Evolutionary conservation across 1,284 basidiomycete species (phyloP).

Genomic region (Tetrapyrgos nigripes): DNA sequence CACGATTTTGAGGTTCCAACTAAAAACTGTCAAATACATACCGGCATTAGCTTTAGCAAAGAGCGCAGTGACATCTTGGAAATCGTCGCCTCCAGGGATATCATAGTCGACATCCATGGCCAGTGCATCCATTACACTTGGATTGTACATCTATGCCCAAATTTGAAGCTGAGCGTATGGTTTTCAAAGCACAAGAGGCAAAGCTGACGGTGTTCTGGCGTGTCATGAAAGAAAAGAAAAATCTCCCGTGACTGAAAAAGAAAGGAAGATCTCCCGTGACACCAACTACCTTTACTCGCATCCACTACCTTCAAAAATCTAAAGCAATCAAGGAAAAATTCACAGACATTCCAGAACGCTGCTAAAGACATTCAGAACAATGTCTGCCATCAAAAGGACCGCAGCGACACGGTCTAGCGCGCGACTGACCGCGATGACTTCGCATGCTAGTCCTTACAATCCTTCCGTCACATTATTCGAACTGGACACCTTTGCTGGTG

Average conservation of each 20-base stretch:
- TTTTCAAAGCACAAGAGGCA: background rate
- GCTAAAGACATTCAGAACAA: background rate
- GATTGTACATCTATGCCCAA: background rate
- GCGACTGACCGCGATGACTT: slow-evolving; percentile 32
- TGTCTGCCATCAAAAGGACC: background rate
- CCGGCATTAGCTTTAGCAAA: slow-evolving; percentile 65
- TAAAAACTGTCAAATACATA: slow-evolving; percentile 33
- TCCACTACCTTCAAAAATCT: background rate
- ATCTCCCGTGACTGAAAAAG: background rate
- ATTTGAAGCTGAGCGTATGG: background rate
- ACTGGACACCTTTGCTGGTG: slow-evolving; percentile 14
- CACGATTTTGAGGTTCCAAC: slow-evolving; percentile 13
- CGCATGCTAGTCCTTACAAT: slow-evolving; percentile 49
- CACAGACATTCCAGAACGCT: background rate
- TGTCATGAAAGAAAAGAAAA: background rate
- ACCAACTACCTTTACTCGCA: background rate
- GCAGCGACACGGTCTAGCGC: background rate
- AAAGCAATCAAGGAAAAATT: background rate
- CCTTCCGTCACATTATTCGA: slow-evolving; percentile 53
- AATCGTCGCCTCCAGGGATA: slow-evolving; percentile 61
- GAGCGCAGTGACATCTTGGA: slow-evolving; percentile 63
- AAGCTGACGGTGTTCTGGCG: background rate
- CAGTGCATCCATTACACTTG: background rate
- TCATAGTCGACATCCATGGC: slow-evolving; percentile 33
- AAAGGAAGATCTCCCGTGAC: background rate